Percentiles rank a stretch among this genome's conserved stretches.
Evolutionary conservation across 2,329 filamentous ascomycete genomes (phyloP).

Genomic region (Erysiphe neolycopersici): DNA sequence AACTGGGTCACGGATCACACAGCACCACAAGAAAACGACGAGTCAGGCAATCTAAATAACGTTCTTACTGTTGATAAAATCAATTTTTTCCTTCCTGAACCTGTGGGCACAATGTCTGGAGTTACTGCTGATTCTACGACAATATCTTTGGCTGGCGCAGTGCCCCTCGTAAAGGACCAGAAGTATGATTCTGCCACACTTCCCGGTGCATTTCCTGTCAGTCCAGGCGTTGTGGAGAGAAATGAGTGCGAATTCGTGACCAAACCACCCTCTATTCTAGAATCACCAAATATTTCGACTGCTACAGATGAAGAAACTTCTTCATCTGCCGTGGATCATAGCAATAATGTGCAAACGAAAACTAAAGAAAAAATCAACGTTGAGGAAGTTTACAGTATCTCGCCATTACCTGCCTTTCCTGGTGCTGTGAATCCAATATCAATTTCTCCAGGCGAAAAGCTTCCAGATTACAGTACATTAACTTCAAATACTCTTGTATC

Average conservation of each 20-base stretch:
- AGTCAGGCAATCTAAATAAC: constrained; percentile 75
- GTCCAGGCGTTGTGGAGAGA: constrained; percentile 25
- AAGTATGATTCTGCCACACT: constrained; percentile 1
- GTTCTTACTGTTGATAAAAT: constrained; percentile 56
- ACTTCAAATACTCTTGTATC: constrained; percentile 35
- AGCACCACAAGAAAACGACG: constrained; percentile 59
- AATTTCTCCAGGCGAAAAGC: no score
- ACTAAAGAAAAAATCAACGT: constrained; percentile 11
- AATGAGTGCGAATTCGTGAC: constrained; percentile 27
- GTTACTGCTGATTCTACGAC: constrained; percentile 46
- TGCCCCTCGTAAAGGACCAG: constrained; percentile 27
- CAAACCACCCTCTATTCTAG: constrained; percentile 8
- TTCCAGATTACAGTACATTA: constrained; percentile 29
- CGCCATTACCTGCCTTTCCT: constrained; percentile 33
- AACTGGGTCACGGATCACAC: constrained; percentile 65
- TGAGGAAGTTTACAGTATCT: constrained; percentile 26
- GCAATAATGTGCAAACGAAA: neutral
- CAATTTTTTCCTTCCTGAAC: constrained; percentile 19
- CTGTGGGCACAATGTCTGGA: constrained; percentile 30
- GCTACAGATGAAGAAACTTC: neutral
- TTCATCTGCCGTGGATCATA: neutral
- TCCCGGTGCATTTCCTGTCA: constrained; percentile 17
- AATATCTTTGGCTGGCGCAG: constrained; percentile 37
- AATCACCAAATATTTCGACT: no score
- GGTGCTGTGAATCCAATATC: constrained; percentile 50